phyloP scores from a whole-genome alignment of 176 grass and related monocot species.

The Zoysia japonica region DNA sequence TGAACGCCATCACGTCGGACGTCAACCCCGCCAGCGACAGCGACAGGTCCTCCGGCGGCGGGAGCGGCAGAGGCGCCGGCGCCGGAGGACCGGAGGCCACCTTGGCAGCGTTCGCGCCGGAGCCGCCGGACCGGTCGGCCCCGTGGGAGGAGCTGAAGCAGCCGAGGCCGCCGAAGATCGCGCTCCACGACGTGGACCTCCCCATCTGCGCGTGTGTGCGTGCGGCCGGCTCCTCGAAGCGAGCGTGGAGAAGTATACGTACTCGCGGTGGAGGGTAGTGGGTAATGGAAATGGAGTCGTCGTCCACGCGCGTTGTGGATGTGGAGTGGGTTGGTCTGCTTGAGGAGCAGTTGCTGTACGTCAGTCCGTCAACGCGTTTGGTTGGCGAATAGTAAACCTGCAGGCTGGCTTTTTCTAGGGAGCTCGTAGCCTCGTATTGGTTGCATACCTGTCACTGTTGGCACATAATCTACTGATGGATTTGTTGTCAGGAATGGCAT shows the following conservation, averaged over 20 bases:
- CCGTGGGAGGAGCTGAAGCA: conserved; percentile 43
- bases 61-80: conserved; percentile 24
- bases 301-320: neutral
- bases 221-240: neutral
- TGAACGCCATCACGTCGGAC: conserved; percentile 57
- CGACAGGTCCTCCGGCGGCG: conserved; percentile 54
- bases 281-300: neutral
- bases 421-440: too few species aligned
- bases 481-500: too few species aligned
- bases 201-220: conserved; percentile 19
- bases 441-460: too few species aligned
- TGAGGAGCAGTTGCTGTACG: conserved; percentile 17
- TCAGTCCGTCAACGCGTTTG: neutral
- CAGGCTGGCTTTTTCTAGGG: too few species aligned
- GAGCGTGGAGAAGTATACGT: neutral
- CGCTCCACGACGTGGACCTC: conserved; percentile 38
- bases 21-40: conserved; percentile 49
- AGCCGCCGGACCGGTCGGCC: neutral
- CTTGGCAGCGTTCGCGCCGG: neutral
- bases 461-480: too few species aligned
- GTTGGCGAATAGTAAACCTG: neutral
- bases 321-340: neutral
- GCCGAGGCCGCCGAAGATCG: conserved; percentile 43
- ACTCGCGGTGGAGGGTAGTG: neutral
- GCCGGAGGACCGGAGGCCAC: neutral